Conservation (phyloP, 306 rosid genomes). For the Potentilla sterilis region DNA sequence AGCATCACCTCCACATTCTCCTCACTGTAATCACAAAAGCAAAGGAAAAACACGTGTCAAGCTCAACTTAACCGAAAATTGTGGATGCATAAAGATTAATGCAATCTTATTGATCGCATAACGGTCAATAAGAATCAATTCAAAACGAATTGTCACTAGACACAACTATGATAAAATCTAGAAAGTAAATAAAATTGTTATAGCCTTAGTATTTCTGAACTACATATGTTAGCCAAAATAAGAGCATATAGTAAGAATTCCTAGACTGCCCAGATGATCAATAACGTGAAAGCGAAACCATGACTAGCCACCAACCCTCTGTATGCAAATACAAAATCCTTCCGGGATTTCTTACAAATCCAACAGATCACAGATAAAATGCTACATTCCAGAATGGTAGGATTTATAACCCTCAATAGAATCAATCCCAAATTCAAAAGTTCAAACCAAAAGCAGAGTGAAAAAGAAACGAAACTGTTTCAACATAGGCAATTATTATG, state of each 20-base stretch:
- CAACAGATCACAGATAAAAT: neutral
- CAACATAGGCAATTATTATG: neutral
- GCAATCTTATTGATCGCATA: conserved; percentile 18
- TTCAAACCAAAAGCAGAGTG: neutral
- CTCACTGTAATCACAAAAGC: conserved; percentile 38
- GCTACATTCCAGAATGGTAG: neutral
- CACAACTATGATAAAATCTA: conserved; percentile 10
- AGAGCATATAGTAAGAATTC: neutral
- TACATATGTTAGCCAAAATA: neutral
- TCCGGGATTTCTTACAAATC: neutral
- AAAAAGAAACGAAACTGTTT: neutral
- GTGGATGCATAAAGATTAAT: neutral
- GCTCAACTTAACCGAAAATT: conserved; percentile 5
- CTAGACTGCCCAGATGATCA: neutral
- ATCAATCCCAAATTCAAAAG: neutral
- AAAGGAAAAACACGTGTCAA: conserved; percentile 18
- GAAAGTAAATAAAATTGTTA: neutral
- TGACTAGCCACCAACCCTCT: neutral
- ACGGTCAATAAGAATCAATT: conserved; percentile 2
- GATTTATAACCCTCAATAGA: neutral
- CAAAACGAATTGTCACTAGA: conserved; percentile 1
- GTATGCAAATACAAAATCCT: neutral
- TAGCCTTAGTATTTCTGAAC: neutral
- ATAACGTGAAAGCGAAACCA: neutral
- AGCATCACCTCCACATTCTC: conserved; percentile 31